phyloP scores from a whole-genome alignment of 306 rosid species.

The Vigna radiata region DNA sequence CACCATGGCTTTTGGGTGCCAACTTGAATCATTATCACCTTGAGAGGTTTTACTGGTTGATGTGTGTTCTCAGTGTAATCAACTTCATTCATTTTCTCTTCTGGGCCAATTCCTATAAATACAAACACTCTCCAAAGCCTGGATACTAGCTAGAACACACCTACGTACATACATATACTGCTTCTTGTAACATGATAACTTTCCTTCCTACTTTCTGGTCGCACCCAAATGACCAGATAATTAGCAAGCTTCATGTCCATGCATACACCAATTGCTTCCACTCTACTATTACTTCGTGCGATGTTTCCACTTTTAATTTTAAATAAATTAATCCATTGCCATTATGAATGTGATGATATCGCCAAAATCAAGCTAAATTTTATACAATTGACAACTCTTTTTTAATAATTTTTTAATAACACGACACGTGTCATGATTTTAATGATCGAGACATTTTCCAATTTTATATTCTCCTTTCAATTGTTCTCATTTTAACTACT shows the following conservation, averaged over 20 bases:
- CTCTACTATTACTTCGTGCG: background rate
- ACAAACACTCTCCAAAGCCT: conserved; percentile 44
- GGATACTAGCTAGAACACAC: conserved; percentile 28
- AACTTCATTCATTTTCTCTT: conserved; percentile 65
- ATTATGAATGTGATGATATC: background rate
- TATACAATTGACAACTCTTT: too few species aligned
- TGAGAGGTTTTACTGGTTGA: conserved; percentile 82
- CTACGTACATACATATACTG: background rate
- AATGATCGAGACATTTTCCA: too few species aligned
- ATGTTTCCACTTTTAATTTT: background rate
- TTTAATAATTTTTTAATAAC: too few species aligned
- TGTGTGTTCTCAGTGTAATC: conserved; percentile 70
- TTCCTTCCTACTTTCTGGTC: background rate
- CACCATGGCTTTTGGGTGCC: conserved; percentile 69
- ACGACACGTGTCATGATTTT: too few species aligned
- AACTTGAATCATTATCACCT: conserved; percentile 74
- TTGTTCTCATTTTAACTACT: background rate
- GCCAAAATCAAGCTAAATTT: background rate
- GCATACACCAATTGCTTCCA: conserved; percentile 25
- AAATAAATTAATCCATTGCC: background rate
- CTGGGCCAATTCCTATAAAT: conserved; percentile 70
- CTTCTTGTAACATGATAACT: conserved; percentile 22
- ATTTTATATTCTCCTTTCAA: conserved; percentile 1
- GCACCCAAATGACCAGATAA: background rate
- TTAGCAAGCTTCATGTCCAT: background rate